Conservation (phyloP, 2,329 filamentous ascomycete genomes). For the Penicillium thymicola region DNA sequence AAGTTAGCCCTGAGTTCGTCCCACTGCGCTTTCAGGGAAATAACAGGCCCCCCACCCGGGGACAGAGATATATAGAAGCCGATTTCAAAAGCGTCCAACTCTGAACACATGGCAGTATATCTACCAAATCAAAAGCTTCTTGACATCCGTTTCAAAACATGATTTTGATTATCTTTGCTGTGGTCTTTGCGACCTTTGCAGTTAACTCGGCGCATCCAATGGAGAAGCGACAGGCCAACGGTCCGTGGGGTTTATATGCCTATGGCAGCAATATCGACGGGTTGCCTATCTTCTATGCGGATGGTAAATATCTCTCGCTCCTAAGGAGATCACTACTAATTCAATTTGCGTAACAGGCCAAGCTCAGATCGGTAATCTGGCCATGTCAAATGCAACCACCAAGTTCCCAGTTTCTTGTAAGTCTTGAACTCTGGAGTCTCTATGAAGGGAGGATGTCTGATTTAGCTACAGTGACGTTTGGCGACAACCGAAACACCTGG, state of each 20-base stretch:
- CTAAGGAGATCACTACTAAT: neutral
- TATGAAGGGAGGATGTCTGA: neutral
- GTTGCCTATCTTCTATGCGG: neutral
- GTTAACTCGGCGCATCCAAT: neutral
- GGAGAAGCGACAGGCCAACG: neutral
- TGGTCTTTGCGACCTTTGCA: neutral
- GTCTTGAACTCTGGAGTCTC: neutral
- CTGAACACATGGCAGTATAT: neutral
- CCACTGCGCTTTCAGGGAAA: neutral
- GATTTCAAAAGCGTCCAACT: neutral
- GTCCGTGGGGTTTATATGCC: neutral
- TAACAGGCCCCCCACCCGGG: neutral
- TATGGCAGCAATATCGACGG: neutral
- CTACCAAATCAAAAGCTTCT: neutral
- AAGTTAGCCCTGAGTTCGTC: neutral
- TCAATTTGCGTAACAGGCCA: neutral
- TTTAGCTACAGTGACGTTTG: neutral
- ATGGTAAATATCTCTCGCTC: neutral
- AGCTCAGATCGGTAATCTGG: slow-evolving; percentile 7
- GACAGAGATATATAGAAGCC: neutral
- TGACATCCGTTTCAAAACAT: neutral
- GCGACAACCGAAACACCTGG: neutral
- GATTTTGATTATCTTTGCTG: neutral
- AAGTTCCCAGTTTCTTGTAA: slow-evolving; percentile 1
- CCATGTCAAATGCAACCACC: slow-evolving; percentile 3